Evolutionary conservation across 1,139 yeast species (phyloP).

Genomic region (Geotrichum europaeum): DNA sequence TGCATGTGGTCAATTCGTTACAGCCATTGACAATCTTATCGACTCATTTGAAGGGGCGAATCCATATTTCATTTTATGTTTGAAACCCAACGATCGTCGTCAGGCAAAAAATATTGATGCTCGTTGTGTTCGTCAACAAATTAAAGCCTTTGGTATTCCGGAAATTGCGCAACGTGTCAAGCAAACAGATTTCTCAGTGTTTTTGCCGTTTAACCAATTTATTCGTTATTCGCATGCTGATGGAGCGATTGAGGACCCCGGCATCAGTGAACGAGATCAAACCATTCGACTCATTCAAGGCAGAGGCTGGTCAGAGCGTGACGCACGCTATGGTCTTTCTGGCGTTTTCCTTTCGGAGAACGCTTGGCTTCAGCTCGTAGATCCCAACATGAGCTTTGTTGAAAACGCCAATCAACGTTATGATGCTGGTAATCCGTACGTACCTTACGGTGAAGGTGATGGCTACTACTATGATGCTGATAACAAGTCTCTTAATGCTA

Average conservation of each 20-base stretch:
- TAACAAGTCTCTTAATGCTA: conserved; percentile 32
- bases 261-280: conserved; percentile 33
- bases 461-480: conserved; percentile 34
- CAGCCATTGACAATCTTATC: conserved; percentile 34
- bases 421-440: conserved; percentile 25
- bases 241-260: conserved; percentile 21
- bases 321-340: conserved; percentile 38
- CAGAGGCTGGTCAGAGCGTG: conserved; percentile 37
- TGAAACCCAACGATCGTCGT: conserved; percentile 40
- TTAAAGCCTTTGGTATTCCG: conserved; percentile 39
- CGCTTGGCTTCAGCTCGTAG: conserved; percentile 39
- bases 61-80: conserved; percentile 39
- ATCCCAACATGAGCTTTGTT: conserved; percentile 36
- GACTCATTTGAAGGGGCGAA: conserved; percentile 38
- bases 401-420: conserved; percentile 28
- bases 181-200: conserved; percentile 36
- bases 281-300: conserved; percentile 30
- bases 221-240: conserved; percentile 29
- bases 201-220: conserved; percentile 38
- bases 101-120: conserved; percentile 38
- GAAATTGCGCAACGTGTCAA: conserved; percentile 38
- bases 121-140: conserved; percentile 40
- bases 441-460: conserved; percentile 26
- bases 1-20: conserved; percentile 36
- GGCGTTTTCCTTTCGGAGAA: conserved; percentile 39